Evolutionary conservation across 2,329 filamentous ascomycete species (phyloP).

Genomic region (Massarina eburnea): DNA sequence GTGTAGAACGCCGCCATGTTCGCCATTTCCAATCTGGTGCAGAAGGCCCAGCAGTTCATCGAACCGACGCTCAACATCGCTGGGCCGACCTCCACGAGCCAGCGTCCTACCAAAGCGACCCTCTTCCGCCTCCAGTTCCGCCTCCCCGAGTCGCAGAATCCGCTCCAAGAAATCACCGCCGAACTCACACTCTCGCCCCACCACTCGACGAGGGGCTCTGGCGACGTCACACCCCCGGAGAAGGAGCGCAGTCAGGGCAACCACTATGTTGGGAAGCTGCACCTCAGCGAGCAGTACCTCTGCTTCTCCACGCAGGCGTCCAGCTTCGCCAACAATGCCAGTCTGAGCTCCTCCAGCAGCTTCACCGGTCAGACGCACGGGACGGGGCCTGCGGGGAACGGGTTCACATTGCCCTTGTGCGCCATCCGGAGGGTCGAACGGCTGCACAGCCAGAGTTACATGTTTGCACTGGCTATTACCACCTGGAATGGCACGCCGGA

Average conservation of each 20-base stretch:
- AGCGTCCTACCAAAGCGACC: slow-evolving; percentile 83
- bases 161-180: slow-evolving; percentile 93
- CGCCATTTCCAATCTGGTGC: slow-evolving; percentile 76
- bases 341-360: slow-evolving; percentile 73
- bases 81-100: slow-evolving; percentile 68
- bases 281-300: slow-evolving; percentile 90
- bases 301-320: slow-evolving; percentile 95
- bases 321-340: slow-evolving; percentile 81
- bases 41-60: slow-evolving; percentile 94
- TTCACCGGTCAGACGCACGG: slow-evolving; percentile 94
- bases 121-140: slow-evolving; percentile 97
- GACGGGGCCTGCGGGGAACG: slow-evolving; percentile 89
- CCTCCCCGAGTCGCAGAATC: slow-evolving; percentile 86
- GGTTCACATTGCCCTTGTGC: slow-evolving; percentile 91
- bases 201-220: slow-evolving; percentile 54
- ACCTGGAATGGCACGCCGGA: slow-evolving; percentile 76
- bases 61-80: slow-evolving; percentile 77
- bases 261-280: slow-evolving; percentile 88
- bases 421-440: slow-evolving; percentile 90
- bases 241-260: slow-evolving; percentile 72
- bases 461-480: slow-evolving; percentile 90
- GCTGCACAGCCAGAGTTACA: slow-evolving; percentile 86
- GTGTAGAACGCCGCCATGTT: slow-evolving; percentile 36
- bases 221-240: slow-evolving; percentile 56
- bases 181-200: slow-evolving; percentile 83